Base-by-base conservation (phyloP, 75 land plant species). In the Cryptomeria japonica region DNA sequence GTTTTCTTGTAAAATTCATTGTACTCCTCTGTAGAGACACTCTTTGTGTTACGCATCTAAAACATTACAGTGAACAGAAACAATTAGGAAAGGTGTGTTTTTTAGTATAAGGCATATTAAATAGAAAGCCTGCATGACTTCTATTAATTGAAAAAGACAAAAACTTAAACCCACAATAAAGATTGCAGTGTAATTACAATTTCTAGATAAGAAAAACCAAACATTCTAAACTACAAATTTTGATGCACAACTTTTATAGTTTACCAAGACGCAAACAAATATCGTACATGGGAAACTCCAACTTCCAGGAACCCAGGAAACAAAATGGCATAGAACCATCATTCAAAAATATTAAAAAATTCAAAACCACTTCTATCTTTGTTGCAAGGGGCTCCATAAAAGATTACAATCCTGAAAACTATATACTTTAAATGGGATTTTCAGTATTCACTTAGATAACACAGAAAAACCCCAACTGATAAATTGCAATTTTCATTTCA, bases 1-100 rank as follows among this genome's bases (percentile, higher is more conserved):
- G 99, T 96, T 75, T 92, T 96, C 94, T 94, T 98, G 88, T 94
- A 98, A 72, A 98, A 97, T 56, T 94, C 96, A 88, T 94, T 96
- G 90, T 98, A 98, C 83, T 98, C 99, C 83, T 97, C 99, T 38
- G 95, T 93, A 15, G 96, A 85, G 13, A 98, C 96, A 51, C 96
- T 99, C 90, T 96, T 97, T 34, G 96, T 90, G 76, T 89, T 93
- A 19, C 99, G 96, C 87, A 97, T 93, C 99, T 97, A 91, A n/a
- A 44, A 56, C 87, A 88, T 16, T 47, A 76, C 44, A 14, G 68
- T 47, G 83, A 22, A 1, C 32, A 61, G 51, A 22, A 64, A 73
- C 53, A 53, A 22, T 75, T 75, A 75, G 37, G 34, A 75, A 75
- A 34, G 77, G 37, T 7, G 61, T 7, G 1, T 28, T 0, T 25